A percentile compares a stretch with the other conserved stretches of the same genome.
These are phyloP conservation scores for Lasiodiplodia citricola DNA, from an alignment of 2,329 filamentous ascomycete genomes.

Conservation along the genomic window DNA sequence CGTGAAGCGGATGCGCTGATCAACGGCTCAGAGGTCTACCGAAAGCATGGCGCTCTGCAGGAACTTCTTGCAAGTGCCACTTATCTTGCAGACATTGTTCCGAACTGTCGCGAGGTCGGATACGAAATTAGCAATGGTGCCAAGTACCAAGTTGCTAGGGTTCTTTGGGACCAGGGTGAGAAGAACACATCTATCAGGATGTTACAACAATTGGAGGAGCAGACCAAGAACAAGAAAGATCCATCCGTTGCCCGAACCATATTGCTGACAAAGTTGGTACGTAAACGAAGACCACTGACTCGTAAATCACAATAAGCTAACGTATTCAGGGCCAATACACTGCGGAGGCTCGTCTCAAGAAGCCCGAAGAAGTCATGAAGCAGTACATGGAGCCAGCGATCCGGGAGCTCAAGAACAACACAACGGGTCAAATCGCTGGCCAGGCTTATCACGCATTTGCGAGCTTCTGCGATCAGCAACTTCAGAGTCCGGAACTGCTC, in stretches of 20 bases:
- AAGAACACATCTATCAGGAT: slow-evolving; percentile 87
- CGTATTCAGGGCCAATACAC: slow-evolving; percentile 73
- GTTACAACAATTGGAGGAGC: slow-evolving; percentile 69
- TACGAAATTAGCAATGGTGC: slow-evolving; percentile 78
- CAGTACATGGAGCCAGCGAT: slow-evolving; percentile 86
- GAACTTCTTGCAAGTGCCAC: slow-evolving; percentile 87
- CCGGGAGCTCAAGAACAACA: slow-evolving; percentile 73
- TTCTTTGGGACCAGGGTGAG: slow-evolving; percentile 94
- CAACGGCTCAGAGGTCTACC: slow-evolving; percentile 74
- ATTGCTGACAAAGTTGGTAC: slow-evolving; percentile 80
- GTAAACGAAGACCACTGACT: neutral
- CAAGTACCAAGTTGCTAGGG: slow-evolving; percentile 82
- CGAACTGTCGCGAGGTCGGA: slow-evolving; percentile 70
- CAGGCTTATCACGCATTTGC: slow-evolving; percentile 95
- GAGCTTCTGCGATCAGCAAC: slow-evolving; percentile 90
- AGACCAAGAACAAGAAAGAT: slow-evolving; percentile 31
- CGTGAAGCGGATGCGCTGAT: slow-evolving; percentile 80
- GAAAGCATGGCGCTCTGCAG: slow-evolving; percentile 81
- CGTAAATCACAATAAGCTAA: slow-evolving; percentile 28
- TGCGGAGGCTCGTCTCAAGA: slow-evolving; percentile 87
- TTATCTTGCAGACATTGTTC: slow-evolving; percentile 77
- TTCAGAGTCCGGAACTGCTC: slow-evolving; percentile 82
- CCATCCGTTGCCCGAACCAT: slow-evolving; percentile 56
- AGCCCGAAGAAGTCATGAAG: slow-evolving; percentile 86
- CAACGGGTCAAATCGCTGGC: slow-evolving; percentile 74